Evolutionary conservation across 257 asterid genomes (phyloP), one percentile per base, ranked within the genome.

Genomic region (Solanum chilense): DNA sequence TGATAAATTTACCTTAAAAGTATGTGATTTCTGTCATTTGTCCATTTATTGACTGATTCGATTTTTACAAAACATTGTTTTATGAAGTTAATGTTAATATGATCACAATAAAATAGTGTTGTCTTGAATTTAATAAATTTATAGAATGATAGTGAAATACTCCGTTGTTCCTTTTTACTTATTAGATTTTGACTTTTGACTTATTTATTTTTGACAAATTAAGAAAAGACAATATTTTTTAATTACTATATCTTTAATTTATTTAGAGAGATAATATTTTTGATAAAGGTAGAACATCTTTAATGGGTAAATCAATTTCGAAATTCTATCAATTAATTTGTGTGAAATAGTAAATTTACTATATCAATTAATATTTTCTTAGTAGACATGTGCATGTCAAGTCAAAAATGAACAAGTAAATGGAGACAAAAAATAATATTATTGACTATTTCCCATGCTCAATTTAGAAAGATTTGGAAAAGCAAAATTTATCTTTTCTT

Each of bases 341-440:
- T 9, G 23, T 52, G 16, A 16, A 52, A 15, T 52, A 8, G 3
- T 52, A 52, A 52, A 52, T 4, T 52, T 10, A 52, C 18, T 52
- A 52, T 52, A 23, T 6, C 4, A 52, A 52, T 52, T 52, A 52
- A 3, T 52, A 52, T 52, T 16, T 16, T 52, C 62, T 52, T 52
- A 52, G 16, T 52, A 52, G 23, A 10, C 1, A 0, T 16, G 9
- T 0, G 4, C 0, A 0, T 52, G 23, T 1, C 23, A 52, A 52
- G 23, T 52, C 0, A 52, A 52, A 52, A 52, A 52, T 52, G 1
- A 21, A 52, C 10, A 52, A 52, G 23, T 52, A 16, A 52, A 52
- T 52, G 18, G 23, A 23, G 9, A 52, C 23, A 52, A 52, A 16
- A 9, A 9, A 4, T 10, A 52, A 11, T 52, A 52, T 9, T 49